Evolutionary conservation across 2,329 filamentous ascomycete species (phyloP).

Genomic region (Fusarium aywerte): DNA sequence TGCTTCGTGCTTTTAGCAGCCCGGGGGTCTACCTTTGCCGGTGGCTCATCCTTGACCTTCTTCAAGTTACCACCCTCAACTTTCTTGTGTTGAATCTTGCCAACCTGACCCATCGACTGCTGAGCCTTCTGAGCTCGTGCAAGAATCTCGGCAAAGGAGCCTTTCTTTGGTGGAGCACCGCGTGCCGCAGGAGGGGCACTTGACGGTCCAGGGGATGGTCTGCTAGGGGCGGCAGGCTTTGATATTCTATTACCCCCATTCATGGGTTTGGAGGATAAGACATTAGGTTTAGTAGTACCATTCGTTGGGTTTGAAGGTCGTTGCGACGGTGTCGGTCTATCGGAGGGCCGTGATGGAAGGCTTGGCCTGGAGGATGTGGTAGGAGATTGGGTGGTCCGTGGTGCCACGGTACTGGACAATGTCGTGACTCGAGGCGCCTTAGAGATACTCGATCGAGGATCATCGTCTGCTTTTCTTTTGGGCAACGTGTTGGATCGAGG

Average conservation of each 20-base stretch:
- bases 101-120: conserved; percentile 68
- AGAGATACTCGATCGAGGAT: conserved; percentile 53
- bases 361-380: conserved; percentile 32
- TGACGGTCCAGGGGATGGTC: conserved; percentile 42
- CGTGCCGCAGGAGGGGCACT: conserved; percentile 56
- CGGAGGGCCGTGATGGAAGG: conserved; percentile 42
- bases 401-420: conserved; percentile 40
- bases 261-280: conserved; percentile 44
- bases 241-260: conserved; percentile 41
- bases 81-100: conserved; percentile 79
- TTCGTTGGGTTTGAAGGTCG: conserved; percentile 36
- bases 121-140: conserved; percentile 76
- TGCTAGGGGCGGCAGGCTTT: conserved; percentile 41
- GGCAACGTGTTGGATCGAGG: conserved; percentile 46
- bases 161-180: conserved; percentile 73
- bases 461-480: conserved; percentile 69
- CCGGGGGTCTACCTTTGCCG: conserved; percentile 43
- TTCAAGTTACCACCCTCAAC: conserved; percentile 68
- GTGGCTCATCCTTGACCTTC: conserved; percentile 59
- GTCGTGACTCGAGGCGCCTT: conserved; percentile 57
- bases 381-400: conserved; percentile 35
- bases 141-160: conserved; percentile 79
- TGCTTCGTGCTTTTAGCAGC: conserved; percentile 38
- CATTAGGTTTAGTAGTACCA: conserved; percentile 26
- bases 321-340: conserved; percentile 42